A percentile compares a stretch with the other conserved stretches of the same genome.
Evolutionary conservation across 106 monocot species (phyloP).

Genomic region (Gastrodia elata): DNA sequence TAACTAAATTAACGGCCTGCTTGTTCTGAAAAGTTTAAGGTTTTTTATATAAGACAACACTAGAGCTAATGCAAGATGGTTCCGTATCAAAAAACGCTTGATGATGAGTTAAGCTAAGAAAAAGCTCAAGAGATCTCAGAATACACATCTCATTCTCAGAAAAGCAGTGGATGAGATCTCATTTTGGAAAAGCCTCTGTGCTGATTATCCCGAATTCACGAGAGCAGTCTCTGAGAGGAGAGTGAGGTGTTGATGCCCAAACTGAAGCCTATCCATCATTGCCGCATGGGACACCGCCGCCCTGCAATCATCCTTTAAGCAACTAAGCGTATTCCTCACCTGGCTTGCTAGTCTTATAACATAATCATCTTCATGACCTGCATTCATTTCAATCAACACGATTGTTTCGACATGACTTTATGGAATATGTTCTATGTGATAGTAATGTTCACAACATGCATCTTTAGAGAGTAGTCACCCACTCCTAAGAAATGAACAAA

Average conservation of each 20-base stretch:
- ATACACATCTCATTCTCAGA: not conserved
- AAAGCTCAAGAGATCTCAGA: not conserved
- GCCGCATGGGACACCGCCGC: slow-evolving; percentile 15
- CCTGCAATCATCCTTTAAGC: slow-evolving; percentile 46
- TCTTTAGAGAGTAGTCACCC: too few relatives aligned
- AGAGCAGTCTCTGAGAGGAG: slow-evolving; percentile 34
- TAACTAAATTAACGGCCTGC: too few relatives aligned
- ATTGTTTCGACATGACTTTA: not conserved
- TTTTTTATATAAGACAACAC: slow-evolving; percentile 5
- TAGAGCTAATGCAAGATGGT: not conserved
- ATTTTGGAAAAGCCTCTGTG: not conserved
- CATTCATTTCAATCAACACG: not conserved
- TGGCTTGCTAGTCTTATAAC: slow-evolving; percentile 72
- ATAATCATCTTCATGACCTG: slow-evolving; percentile 83
- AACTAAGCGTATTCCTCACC: slow-evolving; percentile 69
- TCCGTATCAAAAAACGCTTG: not conserved
- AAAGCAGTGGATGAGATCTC: not conserved
- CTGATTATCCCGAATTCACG: slow-evolving; percentile 9
- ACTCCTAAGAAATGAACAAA: too few relatives aligned
- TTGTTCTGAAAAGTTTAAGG: too few relatives aligned
- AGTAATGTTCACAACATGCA: too few relatives aligned
- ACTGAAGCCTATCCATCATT: slow-evolving; percentile 15
- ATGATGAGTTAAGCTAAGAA: not conserved
- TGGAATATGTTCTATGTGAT: not conserved
- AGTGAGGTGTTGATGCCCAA: slow-evolving; percentile 20